Conservation (phyloP, 1,284 basidiomycete species). For the Schizophyllum commune region DNA sequence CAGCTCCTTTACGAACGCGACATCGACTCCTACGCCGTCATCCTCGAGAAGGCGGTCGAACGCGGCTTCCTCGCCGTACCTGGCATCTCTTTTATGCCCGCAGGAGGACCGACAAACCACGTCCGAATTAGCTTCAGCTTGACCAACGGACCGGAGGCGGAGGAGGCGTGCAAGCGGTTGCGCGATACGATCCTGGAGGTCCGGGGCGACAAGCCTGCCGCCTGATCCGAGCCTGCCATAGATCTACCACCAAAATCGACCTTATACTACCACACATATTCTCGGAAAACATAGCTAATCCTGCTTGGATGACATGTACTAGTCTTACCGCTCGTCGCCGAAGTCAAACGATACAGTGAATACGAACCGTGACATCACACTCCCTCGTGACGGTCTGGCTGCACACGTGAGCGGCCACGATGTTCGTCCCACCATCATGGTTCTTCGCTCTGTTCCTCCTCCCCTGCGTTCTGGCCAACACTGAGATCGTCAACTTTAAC, state of each 20-base stretch:
- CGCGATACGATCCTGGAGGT: slow-evolving; percentile 52
- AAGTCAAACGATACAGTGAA: background rate
- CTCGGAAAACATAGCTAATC: no score
- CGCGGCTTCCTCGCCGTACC: slow-evolving; percentile 87
- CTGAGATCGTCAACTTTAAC: background rate
- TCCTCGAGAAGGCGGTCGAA: slow-evolving; percentile 71
- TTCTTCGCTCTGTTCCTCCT: background rate
- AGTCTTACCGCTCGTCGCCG: no score
- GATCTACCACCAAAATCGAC: no score
- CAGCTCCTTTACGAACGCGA: slow-evolving; percentile 16
- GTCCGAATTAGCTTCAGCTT: slow-evolving; percentile 80
- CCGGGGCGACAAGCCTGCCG: slow-evolving; percentile 15
- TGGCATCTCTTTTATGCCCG: slow-evolving; percentile 72
- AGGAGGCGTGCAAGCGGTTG: slow-evolving; percentile 69
- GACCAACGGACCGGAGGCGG: slow-evolving; percentile 59
- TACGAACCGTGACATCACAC: background rate
- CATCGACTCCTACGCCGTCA: slow-evolving; percentile 73
- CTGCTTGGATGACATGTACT: no score
- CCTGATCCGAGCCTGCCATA: background rate
- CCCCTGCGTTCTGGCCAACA: background rate
- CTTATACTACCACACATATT: no score
- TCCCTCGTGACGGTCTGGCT: background rate
- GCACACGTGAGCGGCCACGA: background rate
- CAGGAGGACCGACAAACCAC: slow-evolving; percentile 57
- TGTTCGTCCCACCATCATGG: background rate